Base-by-base conservation (phyloP, 306 rosid genomes). In the Castanea mollissima region DNA sequence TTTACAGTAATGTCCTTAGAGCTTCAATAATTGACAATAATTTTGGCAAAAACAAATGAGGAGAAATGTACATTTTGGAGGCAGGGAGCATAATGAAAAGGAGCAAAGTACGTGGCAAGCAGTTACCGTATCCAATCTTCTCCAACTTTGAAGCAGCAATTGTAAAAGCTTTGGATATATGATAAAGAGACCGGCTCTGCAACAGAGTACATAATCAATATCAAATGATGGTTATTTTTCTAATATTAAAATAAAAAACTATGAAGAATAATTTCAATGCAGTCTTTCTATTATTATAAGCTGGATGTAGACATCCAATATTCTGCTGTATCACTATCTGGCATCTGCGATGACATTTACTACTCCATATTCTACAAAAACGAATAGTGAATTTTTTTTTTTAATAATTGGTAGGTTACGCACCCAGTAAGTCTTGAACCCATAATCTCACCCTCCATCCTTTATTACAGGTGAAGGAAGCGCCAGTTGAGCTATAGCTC, bases 121-220 rank as follows among this genome's bases (percentile, higher is more conserved):
- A 71, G 56, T 31, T 83, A 92, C 97, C 93, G 51, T 90, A 87
- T 86, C 97, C 97, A 60, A 92, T 92, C 91, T 91, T 95, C 92
- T 95, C 99, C 95, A 91, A 82, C 88, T 95, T 95, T 29, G 96
- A 90, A 75, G 96, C 91, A 73, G 97, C 97, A 21, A 90, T 87
- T n/a, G 95, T 91, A 73, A 95, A 95, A 38, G 98, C 99, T 86
- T 91, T 95, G 21, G 91, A 83, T 78, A 95, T 89, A 68, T 91
- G 83, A 83, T 90, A 86, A 18, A 92, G 91, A 55, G 98, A 92
- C 60, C 97, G 96, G 41, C 96, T 94, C 99, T 92, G 84, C 81
- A 84, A 74, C 78, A 85, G 21, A 81, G 54, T 73, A 52, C 12
- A 23, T 57, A 82, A 81, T 59, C 80, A 87, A 68, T 46, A 84